Base-by-base conservation (phyloP, 129 eudicot species). In the Kitagawia praeruptora region DNA sequence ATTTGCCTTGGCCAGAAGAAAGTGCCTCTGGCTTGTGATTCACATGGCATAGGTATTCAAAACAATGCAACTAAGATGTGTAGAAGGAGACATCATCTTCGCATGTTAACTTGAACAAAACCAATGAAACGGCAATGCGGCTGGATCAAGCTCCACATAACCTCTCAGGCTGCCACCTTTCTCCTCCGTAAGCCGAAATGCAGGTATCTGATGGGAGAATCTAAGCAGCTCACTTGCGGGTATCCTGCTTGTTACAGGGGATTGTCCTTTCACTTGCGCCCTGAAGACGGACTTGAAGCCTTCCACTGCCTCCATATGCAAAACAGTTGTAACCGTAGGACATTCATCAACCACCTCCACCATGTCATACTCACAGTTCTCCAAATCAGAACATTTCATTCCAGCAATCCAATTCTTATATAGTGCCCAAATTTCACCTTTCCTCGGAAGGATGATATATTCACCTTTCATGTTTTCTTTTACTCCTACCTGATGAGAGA, bases 401-500 rank as follows among this genome's bases (percentile, higher is more conserved):
- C 40, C 80, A 41, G 78, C 41, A 37, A 75, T 77, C 87, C 89
- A 83, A 8, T 78, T 69, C 81, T 47, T 75, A 61, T 86, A 81
- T 28, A 86, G 10, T 44, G 83, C 87, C 87, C 87, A 86, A 75
- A 81, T 53, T 42, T 86, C 85, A 46, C 89, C 89, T 77, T 77
- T 67, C 16, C 74, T 31, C 0, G 89, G 86, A 41, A 69, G 83
- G 31, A 93, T 81, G 47, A 48, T 63, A 46, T 45, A 73, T 7
- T 78, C 63, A 4, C 76, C 82, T 51, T 53, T 23, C 25, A 71
- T 74, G 37, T 74, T 74, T 31, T 27, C 73, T 67, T 34, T 67
- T 87, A 86, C 85, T 42, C 69, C 25, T 8, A 89, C 87, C 82
- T 82, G 67, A 79, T 92, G 97, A 7, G 97, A 92, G 75, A 92